These are phyloP conservation scores for Myrica gale DNA, from an alignment of 306 rosid genomes.

Conservation along the genomic window DNA sequence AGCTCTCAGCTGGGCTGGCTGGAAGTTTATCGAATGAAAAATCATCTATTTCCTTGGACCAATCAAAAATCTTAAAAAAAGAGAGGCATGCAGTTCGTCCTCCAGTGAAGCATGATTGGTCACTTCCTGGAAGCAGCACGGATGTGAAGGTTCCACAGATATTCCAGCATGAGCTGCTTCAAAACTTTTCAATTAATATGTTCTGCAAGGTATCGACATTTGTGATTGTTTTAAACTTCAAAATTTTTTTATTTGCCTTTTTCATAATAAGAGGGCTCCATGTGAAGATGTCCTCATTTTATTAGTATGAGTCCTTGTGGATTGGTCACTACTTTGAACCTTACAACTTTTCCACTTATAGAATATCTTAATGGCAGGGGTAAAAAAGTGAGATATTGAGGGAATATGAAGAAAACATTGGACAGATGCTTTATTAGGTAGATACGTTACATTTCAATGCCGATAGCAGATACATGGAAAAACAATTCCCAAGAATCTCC, in stretches of 20 bases:
- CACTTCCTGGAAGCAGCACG: slow-evolving; percentile 66
- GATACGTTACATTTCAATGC: background rate
- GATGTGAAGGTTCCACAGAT: slow-evolving; percentile 75
- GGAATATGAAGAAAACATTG: background rate
- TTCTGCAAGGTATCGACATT: slow-evolving; percentile 77
- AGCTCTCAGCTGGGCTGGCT: slow-evolving; percentile 76
- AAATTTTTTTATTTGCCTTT: background rate
- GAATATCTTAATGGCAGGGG: background rate
- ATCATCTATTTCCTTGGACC: slow-evolving; percentile 63
- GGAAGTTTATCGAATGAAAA: slow-evolving; percentile 70
- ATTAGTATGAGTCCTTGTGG: slow-evolving; percentile 7
- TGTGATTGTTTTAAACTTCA: background rate
- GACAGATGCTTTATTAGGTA: background rate
- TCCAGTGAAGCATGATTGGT: slow-evolving; percentile 95
- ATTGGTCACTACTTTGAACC: background rate
- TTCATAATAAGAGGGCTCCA: slow-evolving; percentile 5
- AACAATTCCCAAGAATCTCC: background rate
- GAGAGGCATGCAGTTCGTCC: slow-evolving; percentile 90
- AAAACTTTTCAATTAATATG: slow-evolving; percentile 89
- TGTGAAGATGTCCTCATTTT: slow-evolving; percentile 16
- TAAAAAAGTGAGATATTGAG: background rate
- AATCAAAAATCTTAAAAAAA: slow-evolving; percentile 60
- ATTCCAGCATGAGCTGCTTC: slow-evolving; percentile 94
- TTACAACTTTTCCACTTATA: background rate
- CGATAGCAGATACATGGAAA: background rate